Conservation (phyloP, 2,329 filamentous ascomycete genomes). For the Cladosporium sp. region DNA sequence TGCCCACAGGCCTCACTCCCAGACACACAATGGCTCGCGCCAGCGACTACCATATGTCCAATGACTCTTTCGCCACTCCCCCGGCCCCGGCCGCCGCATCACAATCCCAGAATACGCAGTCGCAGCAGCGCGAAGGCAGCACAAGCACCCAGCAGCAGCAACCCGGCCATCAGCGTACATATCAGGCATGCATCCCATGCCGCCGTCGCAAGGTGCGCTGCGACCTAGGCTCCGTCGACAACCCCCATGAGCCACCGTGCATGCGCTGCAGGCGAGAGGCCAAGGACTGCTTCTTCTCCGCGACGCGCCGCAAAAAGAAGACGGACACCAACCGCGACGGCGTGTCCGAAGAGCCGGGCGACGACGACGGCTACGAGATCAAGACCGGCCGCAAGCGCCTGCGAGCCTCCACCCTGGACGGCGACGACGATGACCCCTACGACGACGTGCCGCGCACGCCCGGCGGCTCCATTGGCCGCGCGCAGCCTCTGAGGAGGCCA, state of each 20-base stretch:
- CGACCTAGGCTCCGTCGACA: slow-evolving; percentile 72
- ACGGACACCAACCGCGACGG: slow-evolving; percentile 43
- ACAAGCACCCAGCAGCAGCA: slow-evolving; percentile 4
- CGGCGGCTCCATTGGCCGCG: slow-evolving; percentile 61
- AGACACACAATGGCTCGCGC: slow-evolving; percentile 9
- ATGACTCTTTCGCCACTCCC: background rate
- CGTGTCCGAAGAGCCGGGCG: slow-evolving; percentile 38
- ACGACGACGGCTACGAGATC: slow-evolving; percentile 58
- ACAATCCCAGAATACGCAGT: background rate
- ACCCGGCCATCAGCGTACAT: slow-evolving; percentile 24
- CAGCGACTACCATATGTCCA: slow-evolving; percentile 6
- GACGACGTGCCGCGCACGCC: slow-evolving; percentile 61
- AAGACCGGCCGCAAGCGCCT: slow-evolving; percentile 70
- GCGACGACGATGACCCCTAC: slow-evolving; percentile 44
- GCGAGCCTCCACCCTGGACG: slow-evolving; percentile 34
- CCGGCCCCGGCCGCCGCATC: slow-evolving; percentile 8
- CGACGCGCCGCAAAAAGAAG: slow-evolving; percentile 89
- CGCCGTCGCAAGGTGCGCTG: slow-evolving; percentile 55
- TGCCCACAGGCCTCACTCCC: no score
- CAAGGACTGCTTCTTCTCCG: slow-evolving; percentile 96
- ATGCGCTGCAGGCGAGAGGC: slow-evolving; percentile 89
- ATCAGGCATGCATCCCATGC: slow-evolving; percentile 49
- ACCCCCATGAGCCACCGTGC: slow-evolving; percentile 89
- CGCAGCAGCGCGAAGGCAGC: slow-evolving; percentile 4
- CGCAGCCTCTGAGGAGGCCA: slow-evolving; percentile 63